phyloP scores from a whole-genome alignment of 129 eudicot species.

The Centrapalus pauciflorus region DNA sequence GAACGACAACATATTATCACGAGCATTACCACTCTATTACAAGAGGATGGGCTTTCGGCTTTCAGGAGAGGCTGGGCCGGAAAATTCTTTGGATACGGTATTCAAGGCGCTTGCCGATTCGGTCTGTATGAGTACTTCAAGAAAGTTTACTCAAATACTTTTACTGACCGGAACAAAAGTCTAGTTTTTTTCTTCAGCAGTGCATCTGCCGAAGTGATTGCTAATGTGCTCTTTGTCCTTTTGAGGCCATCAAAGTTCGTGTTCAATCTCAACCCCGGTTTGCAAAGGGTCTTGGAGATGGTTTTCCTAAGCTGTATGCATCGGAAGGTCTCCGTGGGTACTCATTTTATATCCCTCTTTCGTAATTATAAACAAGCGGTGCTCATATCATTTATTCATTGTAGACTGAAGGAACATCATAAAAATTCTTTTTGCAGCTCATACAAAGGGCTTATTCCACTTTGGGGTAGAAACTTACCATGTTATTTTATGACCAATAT shows the following conservation, averaged over 20 bases:
- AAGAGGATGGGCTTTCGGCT: constrained; percentile 50
- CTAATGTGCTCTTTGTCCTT: constrained; percentile 68
- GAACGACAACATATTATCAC: too few species aligned
- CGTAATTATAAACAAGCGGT: background rate
- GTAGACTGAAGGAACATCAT: background rate
- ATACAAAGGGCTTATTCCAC: constrained; percentile 49
- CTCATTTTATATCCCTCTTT: background rate
- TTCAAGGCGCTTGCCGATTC: constrained; percentile 57
- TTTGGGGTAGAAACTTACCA: constrained; percentile 53
- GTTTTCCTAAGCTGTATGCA: constrained; percentile 48
- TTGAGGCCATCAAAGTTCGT: constrained; percentile 66
- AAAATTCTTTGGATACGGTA: constrained; percentile 50
- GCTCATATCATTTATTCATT: too few species aligned
- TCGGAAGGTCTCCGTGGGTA: constrained; percentile 62
- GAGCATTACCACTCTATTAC: constrained; percentile 35
- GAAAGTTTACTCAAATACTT: constrained; percentile 35
- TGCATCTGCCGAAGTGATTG: constrained; percentile 70
- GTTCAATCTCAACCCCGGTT: constrained; percentile 57
- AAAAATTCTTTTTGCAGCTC: constrained; percentile 22
- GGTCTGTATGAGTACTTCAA: constrained; percentile 60
- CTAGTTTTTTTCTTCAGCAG: constrained; percentile 45
- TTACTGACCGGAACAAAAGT: constrained; percentile 42
- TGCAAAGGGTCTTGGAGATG: constrained; percentile 56
- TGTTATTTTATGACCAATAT: constrained; percentile 29
- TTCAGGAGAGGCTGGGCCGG: constrained; percentile 54